phyloP scores from a whole-genome alignment of 2,329 filamentous ascomycete species.

The Chalaropsis thielavioides region DNA sequence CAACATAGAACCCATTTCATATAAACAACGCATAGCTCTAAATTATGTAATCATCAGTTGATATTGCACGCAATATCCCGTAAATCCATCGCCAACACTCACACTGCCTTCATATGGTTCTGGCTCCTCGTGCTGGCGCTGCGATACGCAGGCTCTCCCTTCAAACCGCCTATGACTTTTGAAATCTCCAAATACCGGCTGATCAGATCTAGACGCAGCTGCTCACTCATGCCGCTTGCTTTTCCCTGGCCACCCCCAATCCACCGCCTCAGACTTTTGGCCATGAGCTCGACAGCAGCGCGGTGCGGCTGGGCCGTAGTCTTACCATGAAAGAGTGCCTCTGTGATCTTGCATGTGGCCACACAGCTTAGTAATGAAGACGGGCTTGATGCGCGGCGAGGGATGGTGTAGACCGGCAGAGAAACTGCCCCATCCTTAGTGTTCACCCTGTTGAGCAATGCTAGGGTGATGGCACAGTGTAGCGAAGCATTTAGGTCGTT shows the following conservation, averaged over 20 bases:
- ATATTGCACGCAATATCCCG: not conserved
- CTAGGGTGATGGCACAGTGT: slow-evolving; percentile 45
- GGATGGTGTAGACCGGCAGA: slow-evolving; percentile 11
- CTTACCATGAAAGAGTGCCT: slow-evolving; percentile 34
- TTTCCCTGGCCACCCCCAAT: slow-evolving; percentile 39
- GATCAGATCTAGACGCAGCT: slow-evolving; percentile 40
- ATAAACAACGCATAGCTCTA: slow-evolving; percentile 1
- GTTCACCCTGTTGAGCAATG: slow-evolving; percentile 36
- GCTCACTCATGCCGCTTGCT: slow-evolving; percentile 35
- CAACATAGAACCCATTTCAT: not conserved
- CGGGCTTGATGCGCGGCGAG: slow-evolving; percentile 24
- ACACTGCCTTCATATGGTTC: not conserved
- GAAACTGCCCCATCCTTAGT: slow-evolving; percentile 26
- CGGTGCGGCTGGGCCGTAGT: slow-evolving; percentile 34
- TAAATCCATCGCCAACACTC: not conserved
- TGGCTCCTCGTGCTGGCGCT: slow-evolving; percentile 35
- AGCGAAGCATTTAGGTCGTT: slow-evolving; percentile 42
- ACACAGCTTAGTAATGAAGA: slow-evolving; percentile 47
- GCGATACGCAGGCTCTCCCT: slow-evolving; percentile 44
- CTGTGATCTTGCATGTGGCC: slow-evolving; percentile 44
- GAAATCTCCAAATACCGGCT: slow-evolving; percentile 41
- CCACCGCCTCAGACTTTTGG: slow-evolving; percentile 46
- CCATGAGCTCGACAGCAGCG: slow-evolving; percentile 38
- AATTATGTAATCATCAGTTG: slow-evolving; percentile 3
- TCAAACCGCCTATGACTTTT: slow-evolving; percentile 44